phyloP scores from a whole-genome alignment of 352 stramenopile species.

The Globisporangium heterothallicum region DNA sequence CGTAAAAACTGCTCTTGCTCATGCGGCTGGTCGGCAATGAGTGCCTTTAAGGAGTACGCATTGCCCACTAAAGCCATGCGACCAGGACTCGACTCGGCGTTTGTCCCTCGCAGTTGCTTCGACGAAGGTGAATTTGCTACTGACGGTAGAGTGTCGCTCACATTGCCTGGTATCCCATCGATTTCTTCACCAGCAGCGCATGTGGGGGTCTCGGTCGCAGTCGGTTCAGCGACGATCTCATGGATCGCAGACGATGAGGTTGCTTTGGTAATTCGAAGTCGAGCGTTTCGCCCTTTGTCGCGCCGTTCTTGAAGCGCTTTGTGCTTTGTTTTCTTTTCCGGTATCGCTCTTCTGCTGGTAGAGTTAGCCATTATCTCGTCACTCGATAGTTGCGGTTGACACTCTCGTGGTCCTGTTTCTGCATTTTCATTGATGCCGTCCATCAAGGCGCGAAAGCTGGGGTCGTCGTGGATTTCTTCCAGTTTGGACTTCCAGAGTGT shows the following conservation, averaged over 20 bases:
- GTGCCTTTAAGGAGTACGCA: constrained; percentile 3
- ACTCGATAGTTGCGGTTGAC: not conserved
- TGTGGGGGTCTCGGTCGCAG: not conserved
- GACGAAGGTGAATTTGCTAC: not conserved
- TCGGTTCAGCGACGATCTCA: not conserved
- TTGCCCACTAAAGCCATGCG: not conserved
- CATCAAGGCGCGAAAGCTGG: constrained; percentile 11
- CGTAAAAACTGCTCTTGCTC: constrained; percentile 63
- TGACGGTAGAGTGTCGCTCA: constrained; percentile 6
- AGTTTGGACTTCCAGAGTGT: constrained; percentile 48
- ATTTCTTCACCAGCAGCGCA: constrained; percentile 8
- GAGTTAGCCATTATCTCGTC: not conserved
- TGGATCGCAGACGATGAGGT: constrained; percentile 5
- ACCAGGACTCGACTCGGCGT: not conserved
- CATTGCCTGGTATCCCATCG: not conserved
- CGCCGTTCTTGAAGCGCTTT: constrained; percentile 52
- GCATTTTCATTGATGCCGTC: not conserved
- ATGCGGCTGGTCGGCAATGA: constrained; percentile 5
- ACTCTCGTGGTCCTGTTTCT: not conserved
- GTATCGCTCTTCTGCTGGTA: constrained; percentile 20
- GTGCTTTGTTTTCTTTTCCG: constrained; percentile 63
- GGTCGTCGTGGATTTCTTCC: constrained; percentile 46
- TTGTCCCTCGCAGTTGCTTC: not conserved
- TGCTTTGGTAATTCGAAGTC: constrained; percentile 21
- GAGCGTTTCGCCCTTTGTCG: constrained; percentile 48